These are phyloP conservation scores for Beauveria varroae DNA, from an alignment of 2,329 filamentous ascomycete genomes.

Conservation along the genomic window DNA sequence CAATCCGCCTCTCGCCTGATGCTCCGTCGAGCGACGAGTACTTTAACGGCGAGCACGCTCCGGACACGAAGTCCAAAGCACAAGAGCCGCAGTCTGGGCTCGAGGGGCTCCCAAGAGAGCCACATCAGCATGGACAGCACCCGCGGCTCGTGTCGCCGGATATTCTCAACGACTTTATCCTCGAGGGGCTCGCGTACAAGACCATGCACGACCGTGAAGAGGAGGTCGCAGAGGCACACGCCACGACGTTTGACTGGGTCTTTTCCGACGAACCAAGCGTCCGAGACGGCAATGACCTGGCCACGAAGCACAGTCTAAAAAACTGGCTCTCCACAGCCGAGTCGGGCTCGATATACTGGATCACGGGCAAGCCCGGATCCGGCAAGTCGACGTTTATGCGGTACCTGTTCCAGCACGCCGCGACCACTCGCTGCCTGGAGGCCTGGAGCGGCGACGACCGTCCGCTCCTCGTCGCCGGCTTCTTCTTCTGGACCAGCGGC, in stretches of 20 bases:
- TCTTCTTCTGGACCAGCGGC: slow-evolving; percentile 39
- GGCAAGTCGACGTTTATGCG: slow-evolving; percentile 41
- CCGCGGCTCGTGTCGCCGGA: slow-evolving; percentile 14
- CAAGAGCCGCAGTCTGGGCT: background rate
- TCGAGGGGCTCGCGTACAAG: slow-evolving; percentile 24
- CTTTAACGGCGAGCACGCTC: background rate
- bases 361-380: slow-evolving; percentile 35
- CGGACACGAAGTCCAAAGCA: background rate
- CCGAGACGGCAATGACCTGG: background rate
- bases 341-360: slow-evolving; percentile 25
- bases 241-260: slow-evolving; percentile 30
- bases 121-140: background rate
- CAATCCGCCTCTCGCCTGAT: background rate
- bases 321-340: slow-evolving; percentile 20
- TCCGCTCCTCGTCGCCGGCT: slow-evolving; percentile 27
- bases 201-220: slow-evolving; percentile 25
- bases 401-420: slow-evolving; percentile 23
- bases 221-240: slow-evolving; percentile 23
- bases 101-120: background rate
- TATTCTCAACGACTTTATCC: slow-evolving; percentile 24
- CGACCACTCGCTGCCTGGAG: slow-evolving; percentile 13
- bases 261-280: slow-evolving; percentile 17
- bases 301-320: slow-evolving; percentile 16
- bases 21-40: background rate
- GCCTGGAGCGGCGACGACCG: slow-evolving; percentile 17